Evolutionary conservation across 2,329 filamentous ascomycete genomes (phyloP).

Genomic region (Neofusicoccum parvum): DNA sequence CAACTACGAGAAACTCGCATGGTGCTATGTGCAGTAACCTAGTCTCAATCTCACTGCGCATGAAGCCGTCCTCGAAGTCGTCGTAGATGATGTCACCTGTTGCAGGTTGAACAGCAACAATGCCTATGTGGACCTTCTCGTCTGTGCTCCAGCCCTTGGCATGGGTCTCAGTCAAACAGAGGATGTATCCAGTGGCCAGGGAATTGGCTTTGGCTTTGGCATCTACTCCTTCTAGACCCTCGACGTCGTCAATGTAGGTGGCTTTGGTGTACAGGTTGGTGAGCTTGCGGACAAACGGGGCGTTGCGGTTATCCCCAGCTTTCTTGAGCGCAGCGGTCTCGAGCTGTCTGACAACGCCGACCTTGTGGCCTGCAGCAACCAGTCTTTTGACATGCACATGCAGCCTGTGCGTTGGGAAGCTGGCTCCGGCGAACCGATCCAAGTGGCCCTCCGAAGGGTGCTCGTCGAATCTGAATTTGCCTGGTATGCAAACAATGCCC

Average conservation of each 20-base stretch:
- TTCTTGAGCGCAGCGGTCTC: conserved; percentile 97
- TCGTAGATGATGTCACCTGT: conserved; percentile 97
- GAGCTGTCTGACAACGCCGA: conserved; percentile 90
- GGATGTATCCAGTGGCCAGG: conserved; percentile 78
- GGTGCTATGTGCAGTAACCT: conserved; percentile 93
- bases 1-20: conserved; percentile 92
- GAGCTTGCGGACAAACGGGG: conserved; percentile 87
- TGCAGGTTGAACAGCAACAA: conserved; percentile 91
- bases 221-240: conserved; percentile 66
- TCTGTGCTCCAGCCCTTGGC: conserved; percentile 81
- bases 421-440: conserved; percentile 90
- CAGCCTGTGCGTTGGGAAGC: conserved; percentile 88
- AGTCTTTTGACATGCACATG: conserved; percentile 93
- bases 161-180: conserved; percentile 86
- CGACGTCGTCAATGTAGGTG: conserved; percentile 93
- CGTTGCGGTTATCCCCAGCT: conserved; percentile 88
- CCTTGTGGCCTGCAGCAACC: conserved; percentile 90
- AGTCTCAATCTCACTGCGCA: conserved; percentile 95
- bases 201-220: conserved; percentile 56
- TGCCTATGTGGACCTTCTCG: conserved; percentile 88
- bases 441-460: conserved; percentile 91
- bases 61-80: conserved; percentile 94
- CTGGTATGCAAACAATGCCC: conserved; percentile 94
- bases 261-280: conserved; percentile 98
- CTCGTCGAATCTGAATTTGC: conserved; percentile 92